Conservation (phyloP, 2,329 filamentous ascomycete species). For the Monosporascus cannonballus region DNA sequence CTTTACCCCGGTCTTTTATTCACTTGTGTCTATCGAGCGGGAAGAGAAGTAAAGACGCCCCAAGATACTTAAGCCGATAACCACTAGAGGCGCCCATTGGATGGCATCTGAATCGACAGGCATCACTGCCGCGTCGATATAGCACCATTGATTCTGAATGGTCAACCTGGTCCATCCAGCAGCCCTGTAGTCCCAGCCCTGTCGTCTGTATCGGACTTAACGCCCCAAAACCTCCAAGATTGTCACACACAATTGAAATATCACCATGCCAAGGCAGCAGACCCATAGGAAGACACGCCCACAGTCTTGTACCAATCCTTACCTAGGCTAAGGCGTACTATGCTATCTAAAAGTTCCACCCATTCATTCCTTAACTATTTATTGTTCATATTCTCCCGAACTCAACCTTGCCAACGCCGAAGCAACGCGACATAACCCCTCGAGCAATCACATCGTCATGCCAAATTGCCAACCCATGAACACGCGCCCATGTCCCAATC, state of each 20-base stretch:
- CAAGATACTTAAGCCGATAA: no score
- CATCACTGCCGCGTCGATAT: no score
- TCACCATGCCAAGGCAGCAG: background rate
- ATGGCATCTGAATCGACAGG: no score
- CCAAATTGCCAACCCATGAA: background rate
- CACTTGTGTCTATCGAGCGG: no score
- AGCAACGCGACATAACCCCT: background rate
- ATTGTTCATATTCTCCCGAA: background rate
- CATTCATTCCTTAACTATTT: background rate
- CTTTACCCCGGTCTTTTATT: no score
- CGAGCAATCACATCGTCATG: background rate
- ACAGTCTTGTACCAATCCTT: background rate
- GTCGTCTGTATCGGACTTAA: no score
- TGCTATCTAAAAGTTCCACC: background rate
- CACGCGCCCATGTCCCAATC: background rate
- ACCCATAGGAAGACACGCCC: background rate
- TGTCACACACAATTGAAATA: background rate
- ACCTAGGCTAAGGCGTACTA: background rate
- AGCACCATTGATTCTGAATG: no score
- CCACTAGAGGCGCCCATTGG: no score
- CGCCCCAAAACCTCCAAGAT: no score
- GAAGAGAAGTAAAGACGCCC: no score
- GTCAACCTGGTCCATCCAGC: no score
- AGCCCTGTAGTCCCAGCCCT: no score
- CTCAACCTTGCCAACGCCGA: background rate